Conservation (phyloP, 441 rosid genomes). For the Isatis lusitanica region DNA sequence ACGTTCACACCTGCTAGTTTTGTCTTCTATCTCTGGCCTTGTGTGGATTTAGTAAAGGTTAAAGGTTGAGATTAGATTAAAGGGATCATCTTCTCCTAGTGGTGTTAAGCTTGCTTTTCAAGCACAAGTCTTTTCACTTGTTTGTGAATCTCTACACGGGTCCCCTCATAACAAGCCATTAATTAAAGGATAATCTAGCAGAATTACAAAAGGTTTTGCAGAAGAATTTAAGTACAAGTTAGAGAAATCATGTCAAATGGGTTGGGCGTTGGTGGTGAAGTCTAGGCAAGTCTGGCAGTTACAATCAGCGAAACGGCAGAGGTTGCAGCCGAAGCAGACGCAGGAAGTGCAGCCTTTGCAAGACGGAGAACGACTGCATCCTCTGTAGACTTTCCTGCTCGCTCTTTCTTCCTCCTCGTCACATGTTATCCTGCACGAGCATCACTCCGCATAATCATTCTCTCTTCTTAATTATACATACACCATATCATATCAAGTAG, state of each 20-base stretch:
- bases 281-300: slow-evolving; percentile 96
- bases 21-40: neutral
- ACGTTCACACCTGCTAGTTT: neutral
- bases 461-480: neutral
- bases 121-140: neutral
- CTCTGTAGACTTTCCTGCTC: slow-evolving; percentile 84
- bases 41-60: neutral
- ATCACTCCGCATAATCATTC: neutral
- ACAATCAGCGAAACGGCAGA: slow-evolving; percentile 90
- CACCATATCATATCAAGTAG: neutral
- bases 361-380: slow-evolving; percentile 76
- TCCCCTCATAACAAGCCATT: neutral
- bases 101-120: neutral
- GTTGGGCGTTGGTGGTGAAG: slow-evolving; percentile 52
- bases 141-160: neutral
- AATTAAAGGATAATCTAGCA: slow-evolving; percentile 4
- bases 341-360: slow-evolving; percentile 99
- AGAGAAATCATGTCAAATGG: slow-evolving; percentile 9
- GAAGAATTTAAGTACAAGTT: neutral
- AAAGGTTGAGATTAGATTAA: neutral
- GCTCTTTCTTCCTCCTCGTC: slow-evolving; percentile 90
- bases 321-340: slow-evolving; percentile 92
- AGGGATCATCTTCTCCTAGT: neutral
- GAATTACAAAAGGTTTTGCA: neutral
- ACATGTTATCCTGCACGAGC: slow-evolving; percentile 62